Evolutionary conservation across 371 early-diverging fungal genomes (phyloP).

Genomic region (Apophysomyces elegans): DNA sequence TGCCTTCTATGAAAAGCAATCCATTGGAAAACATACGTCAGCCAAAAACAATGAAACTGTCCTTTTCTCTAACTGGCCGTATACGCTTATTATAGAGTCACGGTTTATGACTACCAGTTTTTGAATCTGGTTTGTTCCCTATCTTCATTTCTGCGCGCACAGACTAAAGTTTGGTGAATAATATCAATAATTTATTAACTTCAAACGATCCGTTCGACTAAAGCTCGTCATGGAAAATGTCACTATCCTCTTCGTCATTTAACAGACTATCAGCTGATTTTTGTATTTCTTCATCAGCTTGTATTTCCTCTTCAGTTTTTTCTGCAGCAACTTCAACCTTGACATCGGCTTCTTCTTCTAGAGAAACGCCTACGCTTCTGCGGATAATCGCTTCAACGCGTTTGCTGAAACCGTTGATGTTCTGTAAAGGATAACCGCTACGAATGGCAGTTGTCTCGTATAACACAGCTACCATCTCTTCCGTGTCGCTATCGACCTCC

Average conservation of each 20-base stretch:
- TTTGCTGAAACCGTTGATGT: slow-evolving; percentile 63
- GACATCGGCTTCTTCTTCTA: slow-evolving; percentile 56
- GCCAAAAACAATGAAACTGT: no score
- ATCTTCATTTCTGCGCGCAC: no score
- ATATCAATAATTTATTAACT: no score
- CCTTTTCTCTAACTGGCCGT: no score
- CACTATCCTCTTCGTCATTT: slow-evolving; percentile 15
- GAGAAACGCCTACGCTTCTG: slow-evolving; percentile 61
- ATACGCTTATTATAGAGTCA: no score
- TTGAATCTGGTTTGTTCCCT: no score
- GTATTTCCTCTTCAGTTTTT: slow-evolving; percentile 42
- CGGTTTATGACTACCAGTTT: no score
- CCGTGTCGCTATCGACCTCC: slow-evolving; percentile 53
- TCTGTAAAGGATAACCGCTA: slow-evolving; percentile 74
- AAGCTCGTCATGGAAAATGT: slow-evolving; percentile 22
- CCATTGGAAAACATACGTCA: no score
- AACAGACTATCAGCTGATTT: slow-evolving; percentile 20
- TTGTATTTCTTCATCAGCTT: slow-evolving; percentile 36
- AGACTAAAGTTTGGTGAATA: no score
- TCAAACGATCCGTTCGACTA: background rate
- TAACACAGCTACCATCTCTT: slow-evolving; percentile 65
- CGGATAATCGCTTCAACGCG: slow-evolving; percentile 77
- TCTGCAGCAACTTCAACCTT: slow-evolving; percentile 51
- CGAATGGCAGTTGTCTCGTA: slow-evolving; percentile 81
- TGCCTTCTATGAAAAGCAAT: no score